Base-by-base conservation (phyloP, 495 filamentous ascomycete genomes). In the Pyronema domesticum region DNA sequence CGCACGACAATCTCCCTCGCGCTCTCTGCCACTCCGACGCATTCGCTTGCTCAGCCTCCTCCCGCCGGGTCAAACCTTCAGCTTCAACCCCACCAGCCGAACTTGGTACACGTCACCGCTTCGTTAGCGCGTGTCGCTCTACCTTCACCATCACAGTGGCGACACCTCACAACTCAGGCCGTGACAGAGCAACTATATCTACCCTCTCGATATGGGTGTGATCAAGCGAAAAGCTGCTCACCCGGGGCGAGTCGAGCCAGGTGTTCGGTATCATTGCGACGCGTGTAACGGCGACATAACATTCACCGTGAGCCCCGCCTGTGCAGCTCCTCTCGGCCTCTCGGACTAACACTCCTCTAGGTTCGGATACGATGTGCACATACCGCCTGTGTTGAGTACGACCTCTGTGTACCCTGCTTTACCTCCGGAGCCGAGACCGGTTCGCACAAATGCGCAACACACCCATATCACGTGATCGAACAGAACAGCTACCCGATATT, bases 401-500 rank as follows among this genome's bases (percentile, higher is more conserved):
- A 99, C 63, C 81, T 96, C 54, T 99, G 91, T 67, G 91, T 99
- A 19, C 80, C 83, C 55, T 99, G 91, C 68, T 99, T 99, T 68
- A 76, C 86, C 35, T 79, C 80, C 54, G 88, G 84, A 45, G 74
- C 80, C 51, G 73, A 74, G 48, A 84, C 85, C 52, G 80, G 81
- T 51, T 80, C 83, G 55, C 91, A 99, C 65, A 79, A 89, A 57
- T 89, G 89, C 37, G 71, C 75, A 2, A 82, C 84, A 3, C 91
- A 99, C 68, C 73, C 84, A 17, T 96, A 79, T 65, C 83, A 83
- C 60, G 91, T 99, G 47, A 95, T 96, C 60, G 91, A 99, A 64
- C 91, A 96, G 64, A 93, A 99, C 66, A 94, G 87, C 0, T 88
- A 96, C 40, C 91, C 91, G 0, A 96, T 99, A 39, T 99, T 94